Evolutionary conservation across 176 grass and related monocot species (phyloP).

Genomic region (Coix lacrymajobi): DNA sequence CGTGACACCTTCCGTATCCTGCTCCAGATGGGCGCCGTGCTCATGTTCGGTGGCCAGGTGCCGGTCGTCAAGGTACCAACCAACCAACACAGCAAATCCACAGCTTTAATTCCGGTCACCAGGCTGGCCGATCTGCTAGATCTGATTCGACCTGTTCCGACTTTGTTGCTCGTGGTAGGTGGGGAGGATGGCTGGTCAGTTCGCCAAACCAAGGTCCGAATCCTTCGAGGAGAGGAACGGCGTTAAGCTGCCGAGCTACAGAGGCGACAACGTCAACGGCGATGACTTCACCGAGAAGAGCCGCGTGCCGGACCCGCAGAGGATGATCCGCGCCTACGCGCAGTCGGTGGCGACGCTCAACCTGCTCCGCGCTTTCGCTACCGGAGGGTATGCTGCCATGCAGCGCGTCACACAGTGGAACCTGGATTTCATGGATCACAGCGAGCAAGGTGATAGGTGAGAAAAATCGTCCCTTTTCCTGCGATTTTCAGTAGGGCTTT

Average conservation of each 20-base stretch:
- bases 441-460: constrained; percentile 85
- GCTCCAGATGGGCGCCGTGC: constrained; percentile 96
- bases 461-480: not conserved
- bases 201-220: constrained; percentile 89
- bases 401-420: constrained; percentile 91
- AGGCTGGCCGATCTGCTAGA: not conserved
- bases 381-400: constrained; percentile 92
- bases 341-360: constrained; percentile 89
- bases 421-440: constrained; percentile 93
- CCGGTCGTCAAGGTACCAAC: constrained; percentile 81
- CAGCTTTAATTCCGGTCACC: not conserved
- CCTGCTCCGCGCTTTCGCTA: constrained; percentile 83
- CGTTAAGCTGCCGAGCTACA: constrained; percentile 95
- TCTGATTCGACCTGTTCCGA: constrained; percentile 31
- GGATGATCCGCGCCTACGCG: constrained; percentile 82
- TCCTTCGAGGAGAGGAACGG: constrained; percentile 68
- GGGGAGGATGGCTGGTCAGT: constrained; percentile 95
- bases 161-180: constrained; percentile 30
- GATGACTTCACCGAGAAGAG: constrained; percentile 74
- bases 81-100: not conserved
- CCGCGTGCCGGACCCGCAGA: constrained; percentile 70
- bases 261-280: constrained; percentile 90
- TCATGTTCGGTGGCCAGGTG: constrained; percentile 97
- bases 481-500: not conserved
- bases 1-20: constrained; percentile 93